phyloP scores from a whole-genome alignment of 2,329 filamentous ascomycete genomes.

The Aspergillus tanneri region DNA sequence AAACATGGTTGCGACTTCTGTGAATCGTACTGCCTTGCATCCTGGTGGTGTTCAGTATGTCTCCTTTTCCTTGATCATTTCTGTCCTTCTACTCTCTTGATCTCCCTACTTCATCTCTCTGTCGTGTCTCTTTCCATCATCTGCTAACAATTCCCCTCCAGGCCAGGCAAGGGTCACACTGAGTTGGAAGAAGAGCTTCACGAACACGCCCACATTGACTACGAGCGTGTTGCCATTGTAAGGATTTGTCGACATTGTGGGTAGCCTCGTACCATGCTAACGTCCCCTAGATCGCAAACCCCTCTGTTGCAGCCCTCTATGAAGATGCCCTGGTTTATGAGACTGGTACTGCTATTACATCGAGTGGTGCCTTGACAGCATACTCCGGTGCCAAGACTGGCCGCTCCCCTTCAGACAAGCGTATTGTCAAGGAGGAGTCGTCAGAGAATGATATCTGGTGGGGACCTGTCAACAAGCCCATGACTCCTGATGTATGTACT shows the following conservation, averaged over 20 bases:
- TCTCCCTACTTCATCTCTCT: not conserved
- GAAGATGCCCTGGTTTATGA: conserved; percentile 99
- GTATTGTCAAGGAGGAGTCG: conserved; percentile 85
- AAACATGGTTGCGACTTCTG: conserved; percentile 54
- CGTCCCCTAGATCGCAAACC: conserved; percentile 69
- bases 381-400: conserved; percentile 99
- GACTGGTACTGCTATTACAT: conserved; percentile 95
- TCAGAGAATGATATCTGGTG: conserved; percentile 97
- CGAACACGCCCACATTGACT: conserved; percentile 98
- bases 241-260: conserved; percentile 34
- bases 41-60: conserved; percentile 86
- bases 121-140: conserved; percentile 9
- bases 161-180: conserved; percentile 83
- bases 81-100: not conserved
- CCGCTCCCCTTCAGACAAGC: conserved; percentile 94
- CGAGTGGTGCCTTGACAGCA: conserved; percentile 88
- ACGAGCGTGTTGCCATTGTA: conserved; percentile 96
- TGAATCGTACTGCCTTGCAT: conserved; percentile 93
- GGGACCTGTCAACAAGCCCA: conserved; percentile 99
- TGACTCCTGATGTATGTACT: conserved; percentile 85
- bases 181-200: conserved; percentile 97
- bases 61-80: conserved; percentile 4
- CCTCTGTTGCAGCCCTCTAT: conserved; percentile 91
- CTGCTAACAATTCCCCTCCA: conserved; percentile 40
- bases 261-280: conserved; percentile 13